phyloP scores from a whole-genome alignment of 1,284 basidiomycete genomes.

The Melampsora larici-populina region DNA sequence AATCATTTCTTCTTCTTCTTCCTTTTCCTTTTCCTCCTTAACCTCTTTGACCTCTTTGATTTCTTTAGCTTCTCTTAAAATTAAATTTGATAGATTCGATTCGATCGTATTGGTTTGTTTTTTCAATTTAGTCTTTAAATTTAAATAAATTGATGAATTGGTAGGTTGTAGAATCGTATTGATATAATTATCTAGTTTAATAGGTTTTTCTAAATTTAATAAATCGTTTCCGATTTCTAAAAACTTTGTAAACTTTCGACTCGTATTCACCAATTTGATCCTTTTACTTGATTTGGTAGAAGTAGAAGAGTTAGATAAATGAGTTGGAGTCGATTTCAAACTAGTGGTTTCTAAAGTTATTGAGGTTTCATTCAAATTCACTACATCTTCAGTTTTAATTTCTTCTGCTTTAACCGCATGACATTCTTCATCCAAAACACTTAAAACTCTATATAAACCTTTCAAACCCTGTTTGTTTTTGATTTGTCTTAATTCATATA shows the following conservation, averaged over 20 bases:
- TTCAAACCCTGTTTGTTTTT: slow-evolving; percentile 9
- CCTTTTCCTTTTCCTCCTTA: not conserved
- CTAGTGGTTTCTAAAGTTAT: not conserved
- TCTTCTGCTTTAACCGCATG: slow-evolving; percentile 3
- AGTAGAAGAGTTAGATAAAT: not conserved
- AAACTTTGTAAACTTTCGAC: not conserved
- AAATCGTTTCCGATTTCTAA: not conserved
- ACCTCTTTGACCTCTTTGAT: no score
- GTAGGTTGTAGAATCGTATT: not conserved
- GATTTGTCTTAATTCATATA: slow-evolving; percentile 26
- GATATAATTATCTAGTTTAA: not conserved
- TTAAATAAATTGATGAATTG: no score
- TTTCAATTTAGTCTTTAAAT: no score
- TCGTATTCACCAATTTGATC: not conserved
- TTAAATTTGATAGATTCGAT: no score
- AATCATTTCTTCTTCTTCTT: not conserved
- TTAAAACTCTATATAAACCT: not conserved
- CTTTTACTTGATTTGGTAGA: not conserved
- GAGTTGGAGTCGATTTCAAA: slow-evolving; percentile 1
- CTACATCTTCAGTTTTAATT: not conserved
- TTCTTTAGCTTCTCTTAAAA: no score
- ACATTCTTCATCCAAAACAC: slow-evolving; percentile 13
- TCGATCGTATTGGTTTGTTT: no score
- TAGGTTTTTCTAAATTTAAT: not conserved
- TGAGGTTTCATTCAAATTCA: not conserved